Conservation (phyloP, 805 yeast species). For the Naumovozyma baii region DNA sequence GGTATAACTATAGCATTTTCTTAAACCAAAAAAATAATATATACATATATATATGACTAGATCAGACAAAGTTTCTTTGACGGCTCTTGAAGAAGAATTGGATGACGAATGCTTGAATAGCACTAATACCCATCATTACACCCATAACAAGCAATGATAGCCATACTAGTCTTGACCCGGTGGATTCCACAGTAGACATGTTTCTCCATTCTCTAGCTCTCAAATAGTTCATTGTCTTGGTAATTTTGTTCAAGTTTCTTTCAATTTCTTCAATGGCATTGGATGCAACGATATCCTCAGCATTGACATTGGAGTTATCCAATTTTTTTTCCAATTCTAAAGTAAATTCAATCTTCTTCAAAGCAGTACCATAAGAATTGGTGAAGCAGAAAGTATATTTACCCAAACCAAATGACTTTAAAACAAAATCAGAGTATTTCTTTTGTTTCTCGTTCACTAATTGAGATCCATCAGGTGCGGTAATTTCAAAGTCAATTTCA, state of each 20-base stretch:
- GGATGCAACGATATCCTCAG: conserved; percentile 44
- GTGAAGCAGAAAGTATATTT: conserved; percentile 59
- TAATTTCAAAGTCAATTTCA: conserved; percentile 55
- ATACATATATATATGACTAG: neutral
- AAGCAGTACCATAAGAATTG: conserved; percentile 53
- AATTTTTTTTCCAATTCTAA: conserved; percentile 39
- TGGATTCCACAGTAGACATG: conserved; percentile 79
- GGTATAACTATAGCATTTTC: too few relatives aligned
- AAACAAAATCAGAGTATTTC: conserved; percentile 53
- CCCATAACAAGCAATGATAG: conserved; percentile 62
- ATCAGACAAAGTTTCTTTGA: conserved; percentile 32
- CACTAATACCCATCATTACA: conserved; percentile 68
- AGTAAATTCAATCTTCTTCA: conserved; percentile 56
- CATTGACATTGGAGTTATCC: conserved; percentile 27
- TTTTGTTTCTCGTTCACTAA: conserved; percentile 44
- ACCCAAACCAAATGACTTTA: conserved; percentile 49
- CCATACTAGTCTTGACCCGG: conserved; percentile 70
- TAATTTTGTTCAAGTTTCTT: conserved; percentile 47
- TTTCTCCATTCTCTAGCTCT: conserved; percentile 96
- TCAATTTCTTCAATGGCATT: conserved; percentile 49
- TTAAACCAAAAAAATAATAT: too few relatives aligned
- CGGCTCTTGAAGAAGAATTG: conserved; percentile 64
- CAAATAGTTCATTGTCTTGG: conserved; percentile 66
- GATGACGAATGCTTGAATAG: conserved; percentile 68
- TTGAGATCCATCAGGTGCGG: conserved; percentile 42